Evolutionary conservation across 2,329 filamentous ascomycete species (phyloP).

Genomic region (Chaetomium sp.): DNA sequence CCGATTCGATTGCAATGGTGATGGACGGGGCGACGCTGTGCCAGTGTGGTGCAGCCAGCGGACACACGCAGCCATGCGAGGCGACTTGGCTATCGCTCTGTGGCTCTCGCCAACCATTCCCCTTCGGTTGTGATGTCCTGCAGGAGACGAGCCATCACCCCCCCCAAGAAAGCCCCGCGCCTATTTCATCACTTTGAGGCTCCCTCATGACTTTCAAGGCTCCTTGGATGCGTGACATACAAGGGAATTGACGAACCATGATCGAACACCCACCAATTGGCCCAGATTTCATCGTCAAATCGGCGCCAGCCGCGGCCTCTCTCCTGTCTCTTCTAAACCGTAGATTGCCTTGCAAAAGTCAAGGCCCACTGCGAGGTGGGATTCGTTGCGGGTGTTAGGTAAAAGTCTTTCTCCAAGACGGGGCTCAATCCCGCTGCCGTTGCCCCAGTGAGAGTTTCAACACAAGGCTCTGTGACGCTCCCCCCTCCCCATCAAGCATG

Average conservation of each 20-base stretch:
- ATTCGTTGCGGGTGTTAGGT: constrained; percentile 15
- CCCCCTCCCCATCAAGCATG: neutral
- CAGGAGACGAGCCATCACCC: constrained; percentile 25
- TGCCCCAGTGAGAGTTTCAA: neutral
- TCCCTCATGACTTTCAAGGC: constrained; percentile 2
- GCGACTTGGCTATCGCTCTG: constrained; percentile 34
- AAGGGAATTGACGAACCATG: constrained; percentile 26
- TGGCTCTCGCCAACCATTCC: constrained; percentile 33
- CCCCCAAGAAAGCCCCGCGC: constrained; percentile 16
- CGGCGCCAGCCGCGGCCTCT: constrained; percentile 23
- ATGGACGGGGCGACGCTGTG: constrained; percentile 4
- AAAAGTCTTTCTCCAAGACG: constrained; percentile 1
- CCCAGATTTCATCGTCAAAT: neutral
- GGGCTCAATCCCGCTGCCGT: neutral
- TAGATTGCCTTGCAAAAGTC: neutral
- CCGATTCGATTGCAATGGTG: constrained; percentile 16
- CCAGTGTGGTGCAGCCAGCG: constrained; percentile 29
- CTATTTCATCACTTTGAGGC: constrained; percentile 13
- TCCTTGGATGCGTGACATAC: constrained; percentile 7
- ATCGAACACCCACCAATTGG: constrained; percentile 16
- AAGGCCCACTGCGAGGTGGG: constrained; percentile 14
- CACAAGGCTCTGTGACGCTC: constrained; percentile 3
- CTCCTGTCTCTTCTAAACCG: neutral
- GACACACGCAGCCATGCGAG: constrained; percentile 31
- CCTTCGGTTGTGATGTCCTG: constrained; percentile 30